Base-by-base conservation (phyloP, 139 green algal genomes). In the Chlamydomonas urium region DNA sequence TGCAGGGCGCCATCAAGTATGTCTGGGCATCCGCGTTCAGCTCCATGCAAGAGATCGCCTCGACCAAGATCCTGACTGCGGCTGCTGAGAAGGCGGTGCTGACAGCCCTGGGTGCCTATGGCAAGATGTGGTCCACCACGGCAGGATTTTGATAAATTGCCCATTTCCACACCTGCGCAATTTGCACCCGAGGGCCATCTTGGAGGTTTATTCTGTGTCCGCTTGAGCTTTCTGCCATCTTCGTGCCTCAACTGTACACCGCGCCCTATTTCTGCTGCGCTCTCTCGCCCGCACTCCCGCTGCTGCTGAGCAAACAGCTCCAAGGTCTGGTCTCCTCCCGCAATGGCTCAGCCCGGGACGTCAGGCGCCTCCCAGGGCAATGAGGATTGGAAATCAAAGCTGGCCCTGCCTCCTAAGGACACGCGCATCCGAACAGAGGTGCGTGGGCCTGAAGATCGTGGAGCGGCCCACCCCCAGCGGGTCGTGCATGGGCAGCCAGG, bases 371-470 rank as follows among this genome's bases (percentile, higher is more conserved):
- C 21, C 21, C 53, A 21, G 26, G 53, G 53, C 19, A 53, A 75
- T 47, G 70, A 70, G 31, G 89, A 97, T 42, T 98, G 94, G 94
- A 97, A 95, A 78, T 24, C 47, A 1, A 69, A 85, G 38, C 80
- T 98, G n/a, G 83, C 86, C 24, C 67, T 97, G 24, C 94, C 94
- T 10, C 77, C 88, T 1, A 90, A 88, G 63, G 94, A 98, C 75
- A 80, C 82, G 1, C 87, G 94, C 32, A 87, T 90, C 58, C 89
- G 92, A 35, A 98, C 94, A 6, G 94, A 97, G 88, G 93, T 96
- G 69, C 24, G 81, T 1, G 65, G 29, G 21, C n/a, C 14, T 61
- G 6, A 14, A 62, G 19, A n/a, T 62, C 57, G 29, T 66, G 47
- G 2, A 56, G 2, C 29, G 4, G 57, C 10, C 4, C 17, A 14